These are phyloP conservation scores for Starmerella sp. DNA, from an alignment of 805 yeast genomes.

Conservation along the genomic window DNA sequence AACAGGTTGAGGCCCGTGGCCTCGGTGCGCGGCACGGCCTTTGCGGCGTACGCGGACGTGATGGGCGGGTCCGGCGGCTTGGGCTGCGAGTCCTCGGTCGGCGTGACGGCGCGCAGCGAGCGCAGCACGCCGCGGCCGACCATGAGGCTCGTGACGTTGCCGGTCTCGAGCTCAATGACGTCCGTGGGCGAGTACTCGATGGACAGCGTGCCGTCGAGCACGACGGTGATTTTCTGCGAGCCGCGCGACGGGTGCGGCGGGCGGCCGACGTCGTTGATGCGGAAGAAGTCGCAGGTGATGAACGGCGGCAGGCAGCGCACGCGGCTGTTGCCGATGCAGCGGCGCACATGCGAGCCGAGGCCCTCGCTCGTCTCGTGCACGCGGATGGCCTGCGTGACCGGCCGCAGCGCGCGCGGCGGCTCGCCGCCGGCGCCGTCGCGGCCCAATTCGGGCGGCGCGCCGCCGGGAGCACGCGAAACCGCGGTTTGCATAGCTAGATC, in stretches of 20 bases:
- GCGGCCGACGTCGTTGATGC: constrained; percentile 15
- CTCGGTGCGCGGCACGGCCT: not conserved
- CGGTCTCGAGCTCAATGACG: constrained; percentile 17
- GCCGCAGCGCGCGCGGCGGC: constrained; percentile 30
- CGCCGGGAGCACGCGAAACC: not conserved
- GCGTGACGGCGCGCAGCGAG: constrained; percentile 7
- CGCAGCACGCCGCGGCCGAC: constrained; percentile 21
- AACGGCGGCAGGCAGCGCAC: constrained; percentile 22
- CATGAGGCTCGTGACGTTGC: constrained; percentile 21
- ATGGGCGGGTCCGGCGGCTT: not conserved
- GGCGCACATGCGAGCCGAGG: constrained; percentile 11
- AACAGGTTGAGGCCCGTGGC: constrained; percentile 17
- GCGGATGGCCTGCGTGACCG: constrained; percentile 7
- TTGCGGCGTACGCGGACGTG: not conserved
- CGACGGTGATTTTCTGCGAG: constrained; percentile 17
- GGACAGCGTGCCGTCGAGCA: constrained; percentile 13
- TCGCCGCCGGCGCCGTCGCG: not conserved
- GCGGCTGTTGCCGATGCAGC: constrained; percentile 14
- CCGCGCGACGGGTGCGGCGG: constrained; percentile 24
- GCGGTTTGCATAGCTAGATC: not conserved
- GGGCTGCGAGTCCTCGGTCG: not conserved
- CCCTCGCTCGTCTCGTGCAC: constrained; percentile 18
- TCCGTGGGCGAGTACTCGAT: constrained; percentile 19
- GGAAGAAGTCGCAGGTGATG: constrained; percentile 20
- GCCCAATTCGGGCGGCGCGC: not conserved